These are phyloP conservation scores for Pythium vanterpoolii DNA, from an alignment of 352 stramenopile species.

Conservation along the genomic window DNA sequence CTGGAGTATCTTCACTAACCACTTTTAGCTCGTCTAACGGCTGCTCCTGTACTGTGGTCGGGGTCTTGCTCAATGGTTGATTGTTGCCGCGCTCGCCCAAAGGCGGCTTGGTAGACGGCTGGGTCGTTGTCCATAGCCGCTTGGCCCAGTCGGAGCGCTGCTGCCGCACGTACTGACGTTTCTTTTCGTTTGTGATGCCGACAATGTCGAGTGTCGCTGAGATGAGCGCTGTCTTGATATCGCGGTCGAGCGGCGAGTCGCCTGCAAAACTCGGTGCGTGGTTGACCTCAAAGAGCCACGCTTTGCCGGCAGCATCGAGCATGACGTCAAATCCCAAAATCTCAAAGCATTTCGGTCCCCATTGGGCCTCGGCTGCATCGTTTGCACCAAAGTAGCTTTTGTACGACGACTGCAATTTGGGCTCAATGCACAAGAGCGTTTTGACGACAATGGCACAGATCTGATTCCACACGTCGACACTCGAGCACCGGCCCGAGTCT, in stretches of 20 bases:
- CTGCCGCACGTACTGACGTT: slow-evolving; percentile 28
- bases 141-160: slow-evolving; percentile 30
- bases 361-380: slow-evolving; percentile 18
- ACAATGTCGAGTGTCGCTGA: slow-evolving; percentile 31
- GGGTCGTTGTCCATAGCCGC: slow-evolving; percentile 27
- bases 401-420: slow-evolving; percentile 38
- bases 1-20: neutral
- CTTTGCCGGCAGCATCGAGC: slow-evolving; percentile 33
- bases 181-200: slow-evolving; percentile 38
- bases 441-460: slow-evolving; percentile 44
- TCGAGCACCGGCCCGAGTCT: slow-evolving; percentile 19
- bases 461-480: slow-evolving; percentile 29
- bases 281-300: slow-evolving; percentile 49
- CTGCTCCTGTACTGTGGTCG: neutral
- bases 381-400: slow-evolving; percentile 37
- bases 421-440: slow-evolving; percentile 39
- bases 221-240: slow-evolving; percentile 39
- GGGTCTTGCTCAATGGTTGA: neutral
- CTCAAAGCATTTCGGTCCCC: slow-evolving; percentile 42
- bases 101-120: neutral
- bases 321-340: slow-evolving; percentile 49
- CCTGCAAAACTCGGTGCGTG: slow-evolving; percentile 45
- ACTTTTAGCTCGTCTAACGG: slow-evolving; percentile 1
- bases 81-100: neutral
- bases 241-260: slow-evolving; percentile 34